A percentile compares a stretch with the other conserved stretches of the same genome.
Conservation (phyloP, 768 basidiomycete genomes). For the Mrakia blollopis region DNA sequence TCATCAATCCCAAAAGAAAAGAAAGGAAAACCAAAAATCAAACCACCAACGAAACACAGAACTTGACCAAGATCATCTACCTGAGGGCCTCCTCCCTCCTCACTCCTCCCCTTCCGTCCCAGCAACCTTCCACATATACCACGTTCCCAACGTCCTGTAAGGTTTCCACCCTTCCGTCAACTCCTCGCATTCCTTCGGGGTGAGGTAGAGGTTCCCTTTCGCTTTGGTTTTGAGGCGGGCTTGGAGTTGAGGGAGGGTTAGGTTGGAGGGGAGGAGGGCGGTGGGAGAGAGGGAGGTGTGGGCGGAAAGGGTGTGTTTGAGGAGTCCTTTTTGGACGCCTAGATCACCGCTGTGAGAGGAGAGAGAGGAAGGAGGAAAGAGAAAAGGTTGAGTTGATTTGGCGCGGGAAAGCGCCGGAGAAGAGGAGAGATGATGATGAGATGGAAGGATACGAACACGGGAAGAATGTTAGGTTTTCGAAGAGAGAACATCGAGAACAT, state of each 20-base stretch:
- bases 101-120: constrained; percentile 2
- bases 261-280: constrained; percentile 56
- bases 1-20: no score
- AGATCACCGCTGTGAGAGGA: constrained; percentile 54
- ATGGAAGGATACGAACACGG: constrained; percentile 38
- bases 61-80: no score
- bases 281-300: constrained; percentile 10
- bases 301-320: constrained; percentile 30
- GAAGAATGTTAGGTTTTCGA: constrained; percentile 77
- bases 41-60: no score
- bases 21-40: no score
- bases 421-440: constrained; percentile 36
- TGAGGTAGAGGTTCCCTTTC: constrained; percentile 67
- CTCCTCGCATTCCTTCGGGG: constrained; percentile 73
- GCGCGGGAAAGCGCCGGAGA: not conserved
- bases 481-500: constrained; percentile 91
- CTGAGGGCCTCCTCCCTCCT: not conserved
- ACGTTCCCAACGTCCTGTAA: constrained; percentile 46
- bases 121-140: constrained; percentile 23
- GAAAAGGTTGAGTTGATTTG: no score
- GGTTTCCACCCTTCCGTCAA: constrained; percentile 74
- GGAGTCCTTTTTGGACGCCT: constrained; percentile 60
- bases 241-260: constrained; percentile 57
- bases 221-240: constrained; percentile 64
- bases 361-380: not conserved